Evolutionary conservation across 2,329 filamentous ascomycete genomes (phyloP).

Genomic region (Aspergillus awamori): DNA sequence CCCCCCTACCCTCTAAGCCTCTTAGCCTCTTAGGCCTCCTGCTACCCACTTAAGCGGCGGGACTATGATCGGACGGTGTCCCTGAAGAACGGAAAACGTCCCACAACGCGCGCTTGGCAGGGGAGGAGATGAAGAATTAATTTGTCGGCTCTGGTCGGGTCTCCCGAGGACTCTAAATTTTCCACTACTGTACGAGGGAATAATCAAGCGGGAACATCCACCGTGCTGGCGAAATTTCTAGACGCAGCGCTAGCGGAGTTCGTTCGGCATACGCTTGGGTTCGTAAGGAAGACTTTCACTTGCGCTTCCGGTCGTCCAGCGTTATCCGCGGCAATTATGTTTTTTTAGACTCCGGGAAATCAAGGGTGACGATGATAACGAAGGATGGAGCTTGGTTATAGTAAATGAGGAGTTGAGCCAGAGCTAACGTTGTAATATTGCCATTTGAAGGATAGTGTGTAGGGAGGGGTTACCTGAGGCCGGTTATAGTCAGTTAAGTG

Average conservation of each 20-base stretch:
- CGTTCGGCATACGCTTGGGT: slow-evolving; percentile 16
- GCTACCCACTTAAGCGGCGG: slow-evolving; percentile 20
- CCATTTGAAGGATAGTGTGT: no score
- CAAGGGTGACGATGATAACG: neutral
- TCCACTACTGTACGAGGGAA: slow-evolving; percentile 7
- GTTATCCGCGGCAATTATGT: neutral
- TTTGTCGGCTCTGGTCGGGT: slow-evolving; percentile 11
- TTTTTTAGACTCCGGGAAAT: neutral
- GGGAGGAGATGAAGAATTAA: slow-evolving; percentile 24
- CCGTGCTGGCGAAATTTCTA: slow-evolving; percentile 30
- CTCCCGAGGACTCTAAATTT: slow-evolving; percentile 11
- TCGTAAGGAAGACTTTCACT: no score
- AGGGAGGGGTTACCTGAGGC: no score
- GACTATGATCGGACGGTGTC: slow-evolving; percentile 26
- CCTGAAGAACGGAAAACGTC: slow-evolving; percentile 27
- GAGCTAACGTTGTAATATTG: no score
- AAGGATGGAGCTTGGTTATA: neutral
- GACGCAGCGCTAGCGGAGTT: slow-evolving; percentile 29
- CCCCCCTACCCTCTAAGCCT: neutral
- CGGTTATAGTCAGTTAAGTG: no score
- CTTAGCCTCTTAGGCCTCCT: slow-evolving; percentile 1
- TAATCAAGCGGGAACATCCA: slow-evolving; percentile 8
- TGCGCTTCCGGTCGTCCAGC: neutral
- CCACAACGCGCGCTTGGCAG: slow-evolving; percentile 31
- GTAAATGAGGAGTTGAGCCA: no score